These are phyloP conservation scores for Eragrostis curvula DNA, from an alignment of 176 grass and related monocot genomes.

Conservation along the genomic window DNA sequence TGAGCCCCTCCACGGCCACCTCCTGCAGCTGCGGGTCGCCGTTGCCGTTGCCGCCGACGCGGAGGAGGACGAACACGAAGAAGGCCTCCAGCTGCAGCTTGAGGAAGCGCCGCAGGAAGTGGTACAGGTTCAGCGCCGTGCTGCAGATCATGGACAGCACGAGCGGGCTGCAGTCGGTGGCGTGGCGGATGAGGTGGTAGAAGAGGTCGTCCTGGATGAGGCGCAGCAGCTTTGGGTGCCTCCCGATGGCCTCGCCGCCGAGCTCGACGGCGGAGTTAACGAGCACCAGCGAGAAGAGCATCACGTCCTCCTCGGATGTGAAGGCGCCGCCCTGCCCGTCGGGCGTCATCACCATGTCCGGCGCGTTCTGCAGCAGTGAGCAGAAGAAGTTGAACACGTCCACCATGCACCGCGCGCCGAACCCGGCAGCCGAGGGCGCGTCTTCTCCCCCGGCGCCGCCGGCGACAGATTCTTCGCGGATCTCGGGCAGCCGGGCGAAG, in stretches of 20 bases:
- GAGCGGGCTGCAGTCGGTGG: slow-evolving; percentile 60
- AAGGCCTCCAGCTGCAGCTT: slow-evolving; percentile 94
- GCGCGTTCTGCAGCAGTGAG: slow-evolving; percentile 69
- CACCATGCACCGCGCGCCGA: slow-evolving; percentile 82
- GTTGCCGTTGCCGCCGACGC: slow-evolving; percentile 54
- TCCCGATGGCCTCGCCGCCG: slow-evolving; percentile 78
- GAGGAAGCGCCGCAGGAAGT: slow-evolving; percentile 79
- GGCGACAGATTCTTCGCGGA: slow-evolving; percentile 26
- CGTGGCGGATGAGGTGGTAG: slow-evolving; percentile 75
- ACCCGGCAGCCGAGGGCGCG: slow-evolving; percentile 41
- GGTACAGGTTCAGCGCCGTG: slow-evolving; percentile 83
- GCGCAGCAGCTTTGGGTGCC: slow-evolving; percentile 70
- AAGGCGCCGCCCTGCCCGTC: slow-evolving; percentile 67
- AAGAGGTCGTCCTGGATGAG: slow-evolving; percentile 92
- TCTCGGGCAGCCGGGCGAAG: slow-evolving; percentile 69
- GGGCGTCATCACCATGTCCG: slow-evolving; percentile 49
- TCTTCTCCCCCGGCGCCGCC: slow-evolving; percentile 19
- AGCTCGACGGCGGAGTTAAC: slow-evolving; percentile 87
- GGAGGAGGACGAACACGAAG: slow-evolving; percentile 73
- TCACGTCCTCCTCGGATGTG: slow-evolving; percentile 80
- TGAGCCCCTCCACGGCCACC: slow-evolving; percentile 78
- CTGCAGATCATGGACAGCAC: slow-evolving; percentile 99
- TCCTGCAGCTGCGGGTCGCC: slow-evolving; percentile 76
- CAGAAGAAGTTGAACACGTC: slow-evolving; percentile 91
- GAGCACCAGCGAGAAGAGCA: slow-evolving; percentile 90